Evolutionary conservation across 345 rosid genomes (phyloP).

Genomic region (Melaleuca alternifolia): DNA sequence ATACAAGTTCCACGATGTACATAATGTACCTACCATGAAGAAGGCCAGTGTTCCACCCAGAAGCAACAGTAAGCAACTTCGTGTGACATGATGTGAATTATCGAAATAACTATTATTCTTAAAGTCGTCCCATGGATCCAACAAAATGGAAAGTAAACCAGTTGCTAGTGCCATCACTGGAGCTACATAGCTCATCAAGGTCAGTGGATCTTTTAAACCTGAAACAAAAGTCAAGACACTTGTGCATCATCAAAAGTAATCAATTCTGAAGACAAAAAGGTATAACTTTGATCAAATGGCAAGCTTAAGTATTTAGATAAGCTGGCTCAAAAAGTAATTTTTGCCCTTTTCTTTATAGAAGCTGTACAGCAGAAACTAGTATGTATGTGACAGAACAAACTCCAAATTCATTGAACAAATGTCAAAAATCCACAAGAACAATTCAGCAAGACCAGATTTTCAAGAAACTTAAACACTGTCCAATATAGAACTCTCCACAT

Average conservation of each 20-base stretch:
- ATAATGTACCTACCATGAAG: constrained; percentile 55
- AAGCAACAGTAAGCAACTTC: constrained; percentile 89
- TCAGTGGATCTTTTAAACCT: constrained; percentile 92
- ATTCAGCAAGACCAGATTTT: neutral
- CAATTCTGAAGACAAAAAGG: neutral
- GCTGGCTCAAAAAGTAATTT: neutral
- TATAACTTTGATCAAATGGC: neutral
- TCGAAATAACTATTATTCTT: constrained; percentile 59
- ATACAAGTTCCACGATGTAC: neutral
- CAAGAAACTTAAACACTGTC: neutral
- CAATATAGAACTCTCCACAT: neutral
- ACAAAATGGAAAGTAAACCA: constrained; percentile 63
- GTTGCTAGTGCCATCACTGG: constrained; percentile 91
- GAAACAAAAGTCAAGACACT: neutral
- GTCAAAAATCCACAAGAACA: neutral
- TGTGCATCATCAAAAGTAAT: neutral
- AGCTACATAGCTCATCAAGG: constrained; percentile 73
- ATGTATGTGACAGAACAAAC: neutral
- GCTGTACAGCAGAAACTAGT: neutral
- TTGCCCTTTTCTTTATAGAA: neutral
- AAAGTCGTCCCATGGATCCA: constrained; percentile 97
- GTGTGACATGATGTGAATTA: constrained; percentile 59
- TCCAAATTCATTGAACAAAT: neutral
- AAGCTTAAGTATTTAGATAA: neutral
- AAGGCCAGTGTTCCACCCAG: constrained; percentile 96